A percentile compares a stretch with the other conserved stretches of the same genome.
Evolutionary conservation across 208 protist species (phyloP).

Genomic region (Leishmania lainsoni): DNA sequence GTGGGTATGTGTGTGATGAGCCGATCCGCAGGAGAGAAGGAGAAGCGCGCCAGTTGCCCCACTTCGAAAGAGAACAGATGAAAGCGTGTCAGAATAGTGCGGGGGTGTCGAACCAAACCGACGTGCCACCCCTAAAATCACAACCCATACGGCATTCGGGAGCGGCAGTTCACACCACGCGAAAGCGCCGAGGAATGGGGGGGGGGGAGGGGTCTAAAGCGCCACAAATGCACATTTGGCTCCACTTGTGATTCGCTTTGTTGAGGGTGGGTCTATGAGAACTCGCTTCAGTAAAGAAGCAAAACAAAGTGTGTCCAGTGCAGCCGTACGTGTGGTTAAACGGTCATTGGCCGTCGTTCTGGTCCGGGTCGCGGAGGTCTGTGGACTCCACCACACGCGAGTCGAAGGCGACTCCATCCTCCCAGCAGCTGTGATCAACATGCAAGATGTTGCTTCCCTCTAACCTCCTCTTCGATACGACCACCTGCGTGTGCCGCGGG

Average conservation of each 20-base stretch:
- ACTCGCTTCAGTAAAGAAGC: neutral
- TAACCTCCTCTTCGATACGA: conserved; percentile 16
- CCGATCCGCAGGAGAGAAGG: neutral
- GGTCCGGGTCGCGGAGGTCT: conserved; percentile 86
- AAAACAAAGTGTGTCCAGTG: neutral
- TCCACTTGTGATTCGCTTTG: neutral
- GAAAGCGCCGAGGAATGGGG: neutral
- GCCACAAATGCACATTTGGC: neutral
- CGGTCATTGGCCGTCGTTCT: conserved; percentile 59
- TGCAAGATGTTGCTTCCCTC: conserved; percentile 34
- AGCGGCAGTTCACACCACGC: neutral
- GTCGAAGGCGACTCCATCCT: conserved; percentile 83
- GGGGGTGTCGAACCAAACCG: too few relatives aligned
- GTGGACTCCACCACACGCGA: conserved; percentile 73
- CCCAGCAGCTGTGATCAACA: conserved; percentile 69
- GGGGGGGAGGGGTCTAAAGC: neutral
- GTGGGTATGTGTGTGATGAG: neutral
- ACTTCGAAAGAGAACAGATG: neutral
- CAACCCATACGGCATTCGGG: neutral
- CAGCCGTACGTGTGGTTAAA: neutral
- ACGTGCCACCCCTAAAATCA: neutral
- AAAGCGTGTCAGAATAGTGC: neutral
- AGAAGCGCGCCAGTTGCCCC: neutral
- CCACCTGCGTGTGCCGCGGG: conserved; percentile 79
- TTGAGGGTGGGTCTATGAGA: neutral